Percentiles rank a stretch among this genome's conserved stretches.
phyloP scores from a whole-genome alignment of 2,329 filamentous ascomycete species.

The Plenodomus tracheiphilus region DNA sequence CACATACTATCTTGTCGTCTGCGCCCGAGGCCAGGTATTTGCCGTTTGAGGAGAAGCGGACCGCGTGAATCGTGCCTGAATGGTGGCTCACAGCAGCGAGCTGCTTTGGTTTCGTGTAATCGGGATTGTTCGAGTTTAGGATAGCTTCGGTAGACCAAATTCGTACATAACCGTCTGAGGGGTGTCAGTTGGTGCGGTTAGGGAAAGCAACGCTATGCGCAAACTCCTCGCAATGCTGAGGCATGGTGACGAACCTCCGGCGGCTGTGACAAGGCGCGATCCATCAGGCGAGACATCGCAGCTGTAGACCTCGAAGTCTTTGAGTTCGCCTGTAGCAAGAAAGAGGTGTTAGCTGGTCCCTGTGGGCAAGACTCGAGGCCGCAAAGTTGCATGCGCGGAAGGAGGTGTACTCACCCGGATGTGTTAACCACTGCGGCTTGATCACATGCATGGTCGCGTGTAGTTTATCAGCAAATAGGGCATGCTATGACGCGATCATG shows the following conservation, averaged over 20 bases:
- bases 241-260: slow-evolving; percentile 68
- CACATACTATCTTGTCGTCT: slow-evolving; percentile 98
- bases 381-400: slow-evolving; percentile 8
- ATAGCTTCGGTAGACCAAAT: slow-evolving; percentile 98
- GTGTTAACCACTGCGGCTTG: slow-evolving; percentile 94
- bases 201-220: slow-evolving; percentile 19
- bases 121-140: slow-evolving; percentile 73
- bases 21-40: slow-evolving; percentile 95
- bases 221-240: slow-evolving; percentile 13
- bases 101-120: slow-evolving; percentile 80
- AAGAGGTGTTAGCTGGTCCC: slow-evolving; percentile 16
- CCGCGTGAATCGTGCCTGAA: slow-evolving; percentile 94
- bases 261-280: slow-evolving; percentile 86
- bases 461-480: slow-evolving; percentile 13
- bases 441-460: slow-evolving; percentile 63
- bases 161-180: slow-evolving; percentile 85
- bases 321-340: slow-evolving; percentile 74
- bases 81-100: slow-evolving; percentile 98
- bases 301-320: slow-evolving; percentile 98
- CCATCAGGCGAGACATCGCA: slow-evolving; percentile 97
- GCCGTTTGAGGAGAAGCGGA: slow-evolving; percentile 93
- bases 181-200: slow-evolving; percentile 17
- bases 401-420: slow-evolving; percentile 70
- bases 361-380: neutral
- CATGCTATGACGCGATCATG: slow-evolving; percentile 35